Base-by-base conservation (phyloP, 495 filamentous ascomycete species). In the Parmelia sp. region DNA sequence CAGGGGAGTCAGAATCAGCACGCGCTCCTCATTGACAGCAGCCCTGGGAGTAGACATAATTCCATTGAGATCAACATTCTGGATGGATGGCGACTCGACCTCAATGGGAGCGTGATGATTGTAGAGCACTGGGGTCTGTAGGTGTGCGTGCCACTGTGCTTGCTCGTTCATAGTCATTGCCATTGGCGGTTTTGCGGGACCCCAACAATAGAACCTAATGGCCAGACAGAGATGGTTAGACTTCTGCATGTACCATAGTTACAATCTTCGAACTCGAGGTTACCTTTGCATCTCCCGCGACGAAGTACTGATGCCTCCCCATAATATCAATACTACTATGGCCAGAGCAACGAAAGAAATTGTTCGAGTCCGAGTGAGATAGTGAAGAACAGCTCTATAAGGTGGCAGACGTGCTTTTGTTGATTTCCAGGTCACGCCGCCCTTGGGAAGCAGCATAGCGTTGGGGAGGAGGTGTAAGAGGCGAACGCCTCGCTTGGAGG, bases 1-100 rank as follows among this genome's bases (percentile, higher is more conserved):
- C 55, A 98, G 80, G 40, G 94, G 94, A 7, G 95, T 97, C 70
- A 98, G 84, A 70, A 98, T 89, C 56, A 98, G 86, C n/a, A 98
- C 84, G 61, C 92, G 86, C 76, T 98, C 95, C 66, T 88, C 80
- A 73, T 92, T 96, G 63, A 80, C 65, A 55, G 86, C 73, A 39
- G 93, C 92, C 69, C 90, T 84, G 53, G 81, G 79, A 40, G 92
- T 92, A 4, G 93, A 96, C 70, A 81, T 84, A 76, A 97, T 86
- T 17, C 82, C 82, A 74, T 98, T 97, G 64, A 98, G 85, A 72
- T 97, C 79, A 70, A 97, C 80, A 59, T 84, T 82, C 49, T 80
- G 66, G 77, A 97, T 94, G n/a, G 84, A 86, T 36, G 82, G 82
- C 57, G 85, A 84, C 75, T 96, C 93, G 73, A 96, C 80, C 72